Percentiles rank a stretch among this genome's conserved stretches.
phyloP scores from a whole-genome alignment of 192 early-diverging fungal genomes.

The Backusella psychrophila region DNA sequence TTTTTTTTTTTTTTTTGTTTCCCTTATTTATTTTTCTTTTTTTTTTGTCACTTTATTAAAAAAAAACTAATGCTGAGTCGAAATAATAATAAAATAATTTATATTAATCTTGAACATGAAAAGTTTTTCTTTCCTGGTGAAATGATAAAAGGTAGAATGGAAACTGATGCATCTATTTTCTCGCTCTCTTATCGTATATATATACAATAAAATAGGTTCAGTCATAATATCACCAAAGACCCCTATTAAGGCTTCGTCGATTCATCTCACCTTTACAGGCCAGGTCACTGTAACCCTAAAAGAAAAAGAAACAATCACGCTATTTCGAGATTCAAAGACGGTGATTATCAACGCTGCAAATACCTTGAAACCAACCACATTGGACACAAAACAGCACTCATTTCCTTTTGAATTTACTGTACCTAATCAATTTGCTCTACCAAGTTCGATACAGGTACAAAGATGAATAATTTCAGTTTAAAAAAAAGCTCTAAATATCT shows the following conservation, averaged over 20 bases:
- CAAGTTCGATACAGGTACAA: constrained; percentile 36
- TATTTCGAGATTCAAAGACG: constrained; percentile 28
- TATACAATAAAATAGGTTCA: constrained; percentile 13
- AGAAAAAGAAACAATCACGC: constrained; percentile 24
- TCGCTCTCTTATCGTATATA: neutral
- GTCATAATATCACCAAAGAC: constrained; percentile 25
- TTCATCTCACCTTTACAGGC: constrained; percentile 30
- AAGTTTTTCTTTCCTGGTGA: constrained; percentile 42
- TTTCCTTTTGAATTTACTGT: constrained; percentile 38
- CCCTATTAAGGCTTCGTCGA: constrained; percentile 25
- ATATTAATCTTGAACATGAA: constrained; percentile 34
- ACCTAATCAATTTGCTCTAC: constrained; percentile 27
- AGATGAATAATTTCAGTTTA: neutral
- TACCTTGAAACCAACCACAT: neutral
- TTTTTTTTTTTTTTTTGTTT: neutral
- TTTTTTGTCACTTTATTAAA: neutral
- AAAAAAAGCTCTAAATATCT: neutral
- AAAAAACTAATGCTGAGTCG: constrained; percentile 5
- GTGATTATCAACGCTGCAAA: neutral
- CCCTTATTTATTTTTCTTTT: neutral
- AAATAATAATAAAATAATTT: constrained; percentile 19
- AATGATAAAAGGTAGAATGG: constrained; percentile 28
- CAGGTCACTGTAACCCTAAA: constrained; percentile 26
- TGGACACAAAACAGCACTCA: constrained; percentile 27
- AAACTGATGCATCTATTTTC: neutral